Conservation (phyloP, 2,329 filamentous ascomycete species). For the Sclerotinia minor region DNA sequence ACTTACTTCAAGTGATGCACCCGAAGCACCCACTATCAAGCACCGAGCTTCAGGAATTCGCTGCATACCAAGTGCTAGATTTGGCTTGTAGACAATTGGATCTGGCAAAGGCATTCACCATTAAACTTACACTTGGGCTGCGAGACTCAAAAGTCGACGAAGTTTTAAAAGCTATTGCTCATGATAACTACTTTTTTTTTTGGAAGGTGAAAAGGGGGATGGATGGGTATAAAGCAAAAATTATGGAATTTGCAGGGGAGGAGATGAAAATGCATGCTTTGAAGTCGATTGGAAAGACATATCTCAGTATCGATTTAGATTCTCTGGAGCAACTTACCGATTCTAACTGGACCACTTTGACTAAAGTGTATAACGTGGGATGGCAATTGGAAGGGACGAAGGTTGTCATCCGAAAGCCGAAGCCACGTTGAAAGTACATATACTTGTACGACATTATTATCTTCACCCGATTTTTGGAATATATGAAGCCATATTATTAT, state of each 20-base stretch:
- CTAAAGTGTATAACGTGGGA: conserved; percentile 69
- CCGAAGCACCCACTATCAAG: conserved; percentile 64
- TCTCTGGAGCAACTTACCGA: conserved; percentile 71
- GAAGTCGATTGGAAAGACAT: conserved; percentile 82
- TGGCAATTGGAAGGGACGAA: conserved; percentile 76
- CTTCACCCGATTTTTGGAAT: conserved; percentile 1
- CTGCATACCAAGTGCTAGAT: conserved; percentile 81
- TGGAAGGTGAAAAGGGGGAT: conserved; percentile 69
- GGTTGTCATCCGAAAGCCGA: conserved; percentile 72
- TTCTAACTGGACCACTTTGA: conserved; percentile 70
- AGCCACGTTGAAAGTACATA: conserved; percentile 43
- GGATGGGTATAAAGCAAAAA: conserved; percentile 74
- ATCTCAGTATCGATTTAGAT: conserved; percentile 67
- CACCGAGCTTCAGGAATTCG: conserved; percentile 76
- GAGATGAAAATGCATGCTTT: conserved; percentile 74
- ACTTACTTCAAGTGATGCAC: conserved; percentile 74
- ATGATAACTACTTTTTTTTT: conserved; percentile 82
- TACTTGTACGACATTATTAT: background rate
- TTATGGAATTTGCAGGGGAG: conserved; percentile 80
- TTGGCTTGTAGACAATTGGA: conserved; percentile 81
- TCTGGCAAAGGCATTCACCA: conserved; percentile 68
- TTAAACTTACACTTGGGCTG: conserved; percentile 62
- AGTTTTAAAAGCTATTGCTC: conserved; percentile 68
- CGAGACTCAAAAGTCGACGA: conserved; percentile 67
- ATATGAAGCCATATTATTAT: conserved; percentile 9